phyloP scores from a whole-genome alignment of 2,329 filamentous ascomycete species.

The Amesomyces nigricolor region DNA sequence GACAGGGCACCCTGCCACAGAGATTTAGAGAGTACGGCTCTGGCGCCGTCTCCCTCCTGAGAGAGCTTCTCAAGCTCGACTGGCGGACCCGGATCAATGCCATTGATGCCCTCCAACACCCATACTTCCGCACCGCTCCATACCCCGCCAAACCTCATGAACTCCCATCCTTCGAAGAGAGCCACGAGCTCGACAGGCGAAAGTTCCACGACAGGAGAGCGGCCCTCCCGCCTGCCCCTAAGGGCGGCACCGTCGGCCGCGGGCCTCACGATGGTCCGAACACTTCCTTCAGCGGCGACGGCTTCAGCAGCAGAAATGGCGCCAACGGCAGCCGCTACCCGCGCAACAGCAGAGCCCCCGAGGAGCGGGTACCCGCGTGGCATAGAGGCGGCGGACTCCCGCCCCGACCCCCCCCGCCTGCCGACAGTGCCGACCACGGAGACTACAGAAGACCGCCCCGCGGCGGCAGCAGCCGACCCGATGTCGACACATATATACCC shows the following conservation, averaged over 20 bases:
- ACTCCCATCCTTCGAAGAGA: conserved; percentile 87
- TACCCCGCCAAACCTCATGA: conserved; percentile 77
- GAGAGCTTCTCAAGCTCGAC: conserved; percentile 79
- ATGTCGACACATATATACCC: conserved; percentile 47
- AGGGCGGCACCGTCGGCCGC: conserved; percentile 82
- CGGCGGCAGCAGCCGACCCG: conserved; percentile 23
- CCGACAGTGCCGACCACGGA: conserved; percentile 39
- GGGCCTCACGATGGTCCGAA: conserved; percentile 49
- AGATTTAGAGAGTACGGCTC: conserved; percentile 73
- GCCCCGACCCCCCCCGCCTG: conserved; percentile 46
- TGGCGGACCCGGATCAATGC: conserved; percentile 88
- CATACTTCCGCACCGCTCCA: conserved; percentile 79
- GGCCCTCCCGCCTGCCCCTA: conserved; percentile 80
- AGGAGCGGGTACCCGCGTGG: conserved; percentile 47
- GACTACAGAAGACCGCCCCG: conserved; percentile 32
- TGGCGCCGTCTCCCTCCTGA: conserved; percentile 70
- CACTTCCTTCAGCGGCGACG: conserved; percentile 46
- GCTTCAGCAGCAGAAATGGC: conserved; percentile 45
- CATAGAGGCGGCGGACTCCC: conserved; percentile 47
- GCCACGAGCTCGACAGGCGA: conserved; percentile 90
- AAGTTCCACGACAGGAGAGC: conserved; percentile 84
- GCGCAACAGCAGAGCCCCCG: conserved; percentile 31
- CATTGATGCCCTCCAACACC: conserved; percentile 84
- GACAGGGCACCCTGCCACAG: conserved; percentile 61
- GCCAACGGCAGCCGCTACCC: conserved; percentile 44